Percentiles rank a stretch among this genome's conserved stretches.
Conservation (phyloP, 2,329 filamentous ascomycete genomes). For the Pestalotiopsis fici region DNA sequence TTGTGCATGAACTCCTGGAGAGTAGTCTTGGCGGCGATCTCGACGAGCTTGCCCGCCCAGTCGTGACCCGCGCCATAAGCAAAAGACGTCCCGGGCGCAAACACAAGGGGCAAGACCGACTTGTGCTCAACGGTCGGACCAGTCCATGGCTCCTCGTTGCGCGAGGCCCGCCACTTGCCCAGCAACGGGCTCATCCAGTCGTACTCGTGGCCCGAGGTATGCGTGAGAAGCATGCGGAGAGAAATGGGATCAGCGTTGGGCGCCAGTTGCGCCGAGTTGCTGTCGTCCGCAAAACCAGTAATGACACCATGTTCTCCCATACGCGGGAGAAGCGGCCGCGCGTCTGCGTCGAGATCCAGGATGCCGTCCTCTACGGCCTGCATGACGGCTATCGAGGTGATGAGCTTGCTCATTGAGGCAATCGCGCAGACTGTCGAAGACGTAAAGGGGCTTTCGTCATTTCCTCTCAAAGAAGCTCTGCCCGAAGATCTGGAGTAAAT, state of each 20-base stretch:
- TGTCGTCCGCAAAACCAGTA: constrained; percentile 43
- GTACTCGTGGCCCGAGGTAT: constrained; percentile 50
- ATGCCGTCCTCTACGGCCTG: constrained; percentile 55
- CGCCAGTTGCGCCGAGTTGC: constrained; percentile 36
- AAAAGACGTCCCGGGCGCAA: constrained; percentile 18
- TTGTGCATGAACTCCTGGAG: constrained; percentile 22
- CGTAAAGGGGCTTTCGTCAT: constrained; percentile 21
- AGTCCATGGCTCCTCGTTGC: constrained; percentile 17
- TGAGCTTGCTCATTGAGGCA: constrained; percentile 39
- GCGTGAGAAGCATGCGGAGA: constrained; percentile 50
- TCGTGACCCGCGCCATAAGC: constrained; percentile 22
- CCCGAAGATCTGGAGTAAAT: constrained; percentile 24
- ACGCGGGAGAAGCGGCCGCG: constrained; percentile 46
- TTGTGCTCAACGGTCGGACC: constrained; percentile 20
- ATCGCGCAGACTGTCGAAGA: constrained; percentile 19
- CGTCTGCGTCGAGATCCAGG: constrained; percentile 45
- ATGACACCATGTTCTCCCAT: constrained; percentile 49
- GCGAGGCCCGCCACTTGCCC: constrained; percentile 25
- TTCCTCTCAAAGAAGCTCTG: constrained; percentile 19
- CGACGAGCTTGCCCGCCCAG: constrained; percentile 21
- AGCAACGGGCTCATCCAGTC: constrained; percentile 37
- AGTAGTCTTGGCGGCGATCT: constrained; percentile 12
- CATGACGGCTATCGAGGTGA: constrained; percentile 53
- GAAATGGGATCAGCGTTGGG: constrained; percentile 41
- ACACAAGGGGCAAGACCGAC: constrained; percentile 18